Evolutionary conservation across 805 yeast genomes (phyloP).

Genomic region (Candida lessepsii): DNA sequence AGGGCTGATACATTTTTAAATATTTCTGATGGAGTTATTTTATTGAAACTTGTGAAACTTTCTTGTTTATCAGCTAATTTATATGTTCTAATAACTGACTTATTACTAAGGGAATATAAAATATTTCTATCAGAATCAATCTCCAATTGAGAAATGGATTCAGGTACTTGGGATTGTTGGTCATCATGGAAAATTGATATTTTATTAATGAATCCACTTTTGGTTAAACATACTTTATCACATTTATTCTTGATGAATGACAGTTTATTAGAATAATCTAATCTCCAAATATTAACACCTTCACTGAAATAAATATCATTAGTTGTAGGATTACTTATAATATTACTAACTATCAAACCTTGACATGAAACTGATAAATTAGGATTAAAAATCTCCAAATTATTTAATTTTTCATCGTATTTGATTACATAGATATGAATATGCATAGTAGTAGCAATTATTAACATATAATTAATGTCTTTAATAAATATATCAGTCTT

Average conservation of each 20-base stretch:
- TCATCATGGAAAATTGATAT: constrained; percentile 24
- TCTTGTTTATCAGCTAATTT: constrained; percentile 48
- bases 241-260: constrained; percentile 86
- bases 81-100: constrained; percentile 79
- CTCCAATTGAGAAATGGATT: constrained; percentile 59
- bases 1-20: constrained; percentile 49
- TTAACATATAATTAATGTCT: constrained; percentile 65
- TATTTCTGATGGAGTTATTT: constrained; percentile 45
- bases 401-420: constrained; percentile 39
- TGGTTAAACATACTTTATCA: constrained; percentile 76
- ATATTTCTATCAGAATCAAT: constrained; percentile 77
- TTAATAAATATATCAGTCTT: constrained; percentile 77
- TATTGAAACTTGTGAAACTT: constrained; percentile 33
- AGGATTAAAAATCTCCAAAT: constrained; percentile 74
- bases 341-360: constrained; percentile 69
- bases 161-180: constrained; percentile 36
- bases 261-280: constrained; percentile 77
- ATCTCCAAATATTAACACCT: constrained; percentile 81
- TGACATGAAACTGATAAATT: constrained; percentile 76
- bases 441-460: constrained; percentile 79
- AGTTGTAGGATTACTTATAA: constrained; percentile 58
- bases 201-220: constrained; percentile 45
- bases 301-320: constrained; percentile 83
- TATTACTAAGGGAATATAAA: constrained; percentile 78
- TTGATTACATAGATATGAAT: constrained; percentile 76